Evolutionary conservation across 2,329 filamentous ascomycete species (phyloP).

Genomic region (Akanthomyces uredinophilus): DNA sequence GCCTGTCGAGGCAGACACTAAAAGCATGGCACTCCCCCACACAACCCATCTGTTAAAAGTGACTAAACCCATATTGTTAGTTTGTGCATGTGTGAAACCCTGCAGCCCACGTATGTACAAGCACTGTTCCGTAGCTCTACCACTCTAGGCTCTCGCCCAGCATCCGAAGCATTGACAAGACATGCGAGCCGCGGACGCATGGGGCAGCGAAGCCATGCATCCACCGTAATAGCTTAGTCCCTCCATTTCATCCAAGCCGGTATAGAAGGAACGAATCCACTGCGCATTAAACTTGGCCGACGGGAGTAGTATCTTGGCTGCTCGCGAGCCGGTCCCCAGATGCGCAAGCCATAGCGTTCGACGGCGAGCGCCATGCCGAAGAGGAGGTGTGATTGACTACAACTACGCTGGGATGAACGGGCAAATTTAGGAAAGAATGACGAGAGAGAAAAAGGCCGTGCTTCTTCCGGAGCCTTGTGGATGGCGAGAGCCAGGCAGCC

Average conservation of each 20-base stretch:
- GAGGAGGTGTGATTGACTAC: not conserved
- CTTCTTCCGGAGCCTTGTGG: not conserved
- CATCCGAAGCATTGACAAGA: conserved; percentile 10
- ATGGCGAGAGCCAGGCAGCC: conserved; percentile 1
- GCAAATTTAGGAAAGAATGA: not conserved
- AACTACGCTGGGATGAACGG: not conserved
- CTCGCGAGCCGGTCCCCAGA: not conserved
- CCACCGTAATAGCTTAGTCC: conserved; percentile 11
- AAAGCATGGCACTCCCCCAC: conserved; percentile 6
- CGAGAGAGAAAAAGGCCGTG: not conserved
- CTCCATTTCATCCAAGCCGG: not conserved
- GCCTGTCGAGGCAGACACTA: conserved; percentile 5
- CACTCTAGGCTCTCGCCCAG: conserved; percentile 4
- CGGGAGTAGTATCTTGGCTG: not conserved
- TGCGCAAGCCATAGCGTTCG: not conserved
- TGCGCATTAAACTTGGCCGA: not conserved
- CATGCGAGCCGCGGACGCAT: conserved; percentile 10
- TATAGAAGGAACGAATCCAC: conserved; percentile 9
- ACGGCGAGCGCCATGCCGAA: not conserved
- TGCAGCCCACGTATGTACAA: not conserved
- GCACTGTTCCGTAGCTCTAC: not conserved
- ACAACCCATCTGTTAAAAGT: conserved; percentile 12
- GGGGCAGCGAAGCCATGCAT: conserved; percentile 10
- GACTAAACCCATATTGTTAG: not conserved
- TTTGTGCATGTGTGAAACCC: not conserved